These are phyloP conservation scores for Gnaphalium uliginosum DNA, from an alignment of 129 eudicot genomes.

Conservation along the genomic window DNA sequence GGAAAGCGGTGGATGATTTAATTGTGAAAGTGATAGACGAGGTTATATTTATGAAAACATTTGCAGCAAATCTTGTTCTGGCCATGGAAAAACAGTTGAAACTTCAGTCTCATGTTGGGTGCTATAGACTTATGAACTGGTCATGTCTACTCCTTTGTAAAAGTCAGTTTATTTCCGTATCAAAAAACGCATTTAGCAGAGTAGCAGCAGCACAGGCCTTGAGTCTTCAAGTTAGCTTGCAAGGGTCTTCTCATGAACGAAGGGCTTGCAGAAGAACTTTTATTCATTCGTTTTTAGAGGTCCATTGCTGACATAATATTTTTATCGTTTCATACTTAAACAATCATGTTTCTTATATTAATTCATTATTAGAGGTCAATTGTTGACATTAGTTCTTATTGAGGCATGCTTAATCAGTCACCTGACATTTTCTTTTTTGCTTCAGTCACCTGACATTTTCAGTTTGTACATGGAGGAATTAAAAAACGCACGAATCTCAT, in stretches of 20 bases:
- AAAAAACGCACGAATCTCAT: slow-evolving; percentile 59
- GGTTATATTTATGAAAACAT: slow-evolving; percentile 69
- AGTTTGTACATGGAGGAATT: slow-evolving; percentile 73
- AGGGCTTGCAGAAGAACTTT: slow-evolving; percentile 67
- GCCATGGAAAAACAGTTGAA: slow-evolving; percentile 83
- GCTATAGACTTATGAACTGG: slow-evolving; percentile 87
- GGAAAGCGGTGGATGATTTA: slow-evolving; percentile 85
- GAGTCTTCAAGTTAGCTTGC: slow-evolving; percentile 63
- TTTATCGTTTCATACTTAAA: neutral
- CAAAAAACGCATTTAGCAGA: slow-evolving; percentile 82
- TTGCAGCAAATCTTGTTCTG: slow-evolving; percentile 94
- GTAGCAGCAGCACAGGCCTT: slow-evolving; percentile 83
- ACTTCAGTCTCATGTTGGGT: slow-evolving; percentile 67
- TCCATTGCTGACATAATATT: slow-evolving; percentile 16
- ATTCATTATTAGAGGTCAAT: neutral
- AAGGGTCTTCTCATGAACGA: slow-evolving; percentile 66
- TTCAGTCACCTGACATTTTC: slow-evolving; percentile 41
- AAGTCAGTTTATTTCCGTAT: slow-evolving; percentile 68
- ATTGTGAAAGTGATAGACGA: slow-evolving; percentile 53
- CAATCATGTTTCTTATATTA: neutral
- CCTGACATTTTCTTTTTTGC: slow-evolving; percentile 43
- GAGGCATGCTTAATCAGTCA: slow-evolving; percentile 40
- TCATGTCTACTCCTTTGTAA: slow-evolving; percentile 69
- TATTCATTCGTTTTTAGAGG: slow-evolving; percentile 70
- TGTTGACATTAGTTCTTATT: neutral